Evolutionary conservation across 163 green algal genomes (phyloP).

Genomic region (Volvox carteri): DNA sequence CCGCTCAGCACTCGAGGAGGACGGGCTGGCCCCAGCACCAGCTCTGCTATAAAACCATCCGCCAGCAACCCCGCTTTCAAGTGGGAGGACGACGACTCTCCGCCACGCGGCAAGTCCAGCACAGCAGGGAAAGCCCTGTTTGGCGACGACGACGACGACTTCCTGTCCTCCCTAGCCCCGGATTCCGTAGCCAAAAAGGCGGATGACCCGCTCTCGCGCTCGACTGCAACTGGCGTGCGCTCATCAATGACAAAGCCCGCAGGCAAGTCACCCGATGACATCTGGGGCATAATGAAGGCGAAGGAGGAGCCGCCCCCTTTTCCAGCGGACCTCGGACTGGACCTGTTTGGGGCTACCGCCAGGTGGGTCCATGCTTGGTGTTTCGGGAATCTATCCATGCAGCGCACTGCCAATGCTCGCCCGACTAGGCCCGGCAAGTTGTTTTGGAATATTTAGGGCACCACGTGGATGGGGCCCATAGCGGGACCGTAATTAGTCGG

Average conservation of each 20-base stretch:
- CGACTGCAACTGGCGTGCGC: background rate
- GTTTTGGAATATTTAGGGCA: no score
- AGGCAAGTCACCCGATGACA: slow-evolving; percentile 38
- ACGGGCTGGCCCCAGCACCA: background rate
- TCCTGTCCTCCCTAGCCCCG: slow-evolving; percentile 22
- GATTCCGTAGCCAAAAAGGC: slow-evolving; percentile 31
- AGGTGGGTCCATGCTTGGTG: slow-evolving; percentile 23
- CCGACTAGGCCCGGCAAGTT: no score
- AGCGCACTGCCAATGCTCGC: no score
- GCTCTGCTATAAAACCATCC: background rate
- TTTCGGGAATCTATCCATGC: no score
- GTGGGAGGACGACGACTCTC: slow-evolving; percentile 45
- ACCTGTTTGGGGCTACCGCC: slow-evolving; percentile 39
- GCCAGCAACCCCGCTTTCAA: slow-evolving; percentile 45
- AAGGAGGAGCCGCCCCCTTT: slow-evolving; percentile 47
- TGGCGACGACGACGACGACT: slow-evolving; percentile 40
- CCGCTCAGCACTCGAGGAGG: background rate
- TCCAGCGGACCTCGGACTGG: slow-evolving; percentile 14
- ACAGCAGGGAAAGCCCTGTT: background rate
- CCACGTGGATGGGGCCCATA: no score
- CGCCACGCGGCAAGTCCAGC: slow-evolving; percentile 19
- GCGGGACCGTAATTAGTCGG: no score
- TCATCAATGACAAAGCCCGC: background rate
- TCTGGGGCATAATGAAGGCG: slow-evolving; percentile 53
- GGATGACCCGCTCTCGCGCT: background rate